Base-by-base conservation (phyloP, 352 stramenopile genomes). In the Stramenopiles sp. region DNA sequence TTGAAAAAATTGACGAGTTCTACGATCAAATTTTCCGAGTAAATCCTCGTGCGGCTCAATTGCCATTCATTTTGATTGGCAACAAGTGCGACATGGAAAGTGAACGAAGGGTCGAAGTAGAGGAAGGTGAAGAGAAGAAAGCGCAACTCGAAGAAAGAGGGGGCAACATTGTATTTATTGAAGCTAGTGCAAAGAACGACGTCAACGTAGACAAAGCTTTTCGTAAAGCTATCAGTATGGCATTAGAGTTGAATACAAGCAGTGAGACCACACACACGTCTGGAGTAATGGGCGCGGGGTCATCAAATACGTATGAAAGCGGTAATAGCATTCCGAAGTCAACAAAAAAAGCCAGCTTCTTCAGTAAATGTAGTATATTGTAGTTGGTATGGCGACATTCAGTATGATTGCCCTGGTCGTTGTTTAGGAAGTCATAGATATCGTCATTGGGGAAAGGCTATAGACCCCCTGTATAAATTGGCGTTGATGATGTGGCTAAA, bases 161-260 rank as follows among this genome's bases (percentile, higher is more conserved):
- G 8, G 71, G 71, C 4, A 67, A 44, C 0, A 80, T 84, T 39
- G 30, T 32, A 0, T 84, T 84, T 80, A 84, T 84, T 55, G 82
- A 84, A 67, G 84, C 82, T n/a, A 81, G 39, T 25, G 82, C 82
- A 30, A 84, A 84, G 27, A 55, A 81, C 1, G 84, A 84, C 81
- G 25, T 80, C 27, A 83, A 83, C 71, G 82, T 84, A 30, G 82
- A 84, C 4, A 81, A 84, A 7, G 76, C 75, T 22, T 84, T 81
- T 33, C 71, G 71, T 33, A 78, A 78, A 78, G 71, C 71, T 4
- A 78, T 78, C 14, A 33, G 30, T 33, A 31, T 78, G 71, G 4
- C 71, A 33, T 78, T 78, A 33, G 71, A 78, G 14, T 33, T 78
- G 22, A 78, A 14, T 33, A 78, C 71, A 33, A 78, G 71, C 22